Conservation (phyloP, 805 yeast genomes). For the Hanseniaspora lachancei region DNA sequence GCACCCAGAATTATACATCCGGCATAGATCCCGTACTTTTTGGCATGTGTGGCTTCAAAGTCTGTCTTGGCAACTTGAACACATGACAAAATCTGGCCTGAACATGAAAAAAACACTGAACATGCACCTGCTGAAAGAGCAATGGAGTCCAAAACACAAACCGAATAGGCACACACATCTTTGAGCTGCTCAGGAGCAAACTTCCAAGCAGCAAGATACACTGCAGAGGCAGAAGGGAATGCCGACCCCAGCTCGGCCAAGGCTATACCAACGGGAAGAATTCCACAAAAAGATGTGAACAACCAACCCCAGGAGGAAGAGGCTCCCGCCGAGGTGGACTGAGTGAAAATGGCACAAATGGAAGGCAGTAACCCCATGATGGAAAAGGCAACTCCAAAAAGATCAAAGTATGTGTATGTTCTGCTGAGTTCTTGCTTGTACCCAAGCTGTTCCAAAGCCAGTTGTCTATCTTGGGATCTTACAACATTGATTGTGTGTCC, state of each 20-base stretch:
- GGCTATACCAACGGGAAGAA: constrained; percentile 44
- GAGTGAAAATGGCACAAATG: constrained; percentile 41
- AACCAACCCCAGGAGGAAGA: constrained; percentile 63
- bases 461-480: constrained; percentile 12
- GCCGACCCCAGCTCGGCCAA: constrained; percentile 58
- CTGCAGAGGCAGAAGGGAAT: constrained; percentile 64
- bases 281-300: constrained; percentile 38
- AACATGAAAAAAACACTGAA: constrained; percentile 58
- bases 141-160: constrained; percentile 55
- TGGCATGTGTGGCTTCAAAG: constrained; percentile 41
- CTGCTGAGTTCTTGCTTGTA: constrained; percentile 57
- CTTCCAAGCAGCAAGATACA: constrained; percentile 55
- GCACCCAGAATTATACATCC: constrained; percentile 46
- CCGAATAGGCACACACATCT: constrained; percentile 44
- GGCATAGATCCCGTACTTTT: constrained; percentile 51
- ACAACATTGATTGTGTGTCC: constrained; percentile 12
- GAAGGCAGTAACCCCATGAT: constrained; percentile 62
- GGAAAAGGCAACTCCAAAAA: constrained; percentile 58
- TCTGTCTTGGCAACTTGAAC: constrained; percentile 39
- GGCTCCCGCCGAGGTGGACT: constrained; percentile 50
- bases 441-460: constrained; percentile 36
- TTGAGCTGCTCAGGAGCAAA: constrained; percentile 45
- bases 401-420: constrained; percentile 46
- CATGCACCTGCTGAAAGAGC: constrained; percentile 57
- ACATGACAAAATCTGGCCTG: constrained; percentile 44